Evolutionary conservation across 1,284 basidiomycete species (phyloP).

Genomic region (Pterulicium gracile): DNA sequence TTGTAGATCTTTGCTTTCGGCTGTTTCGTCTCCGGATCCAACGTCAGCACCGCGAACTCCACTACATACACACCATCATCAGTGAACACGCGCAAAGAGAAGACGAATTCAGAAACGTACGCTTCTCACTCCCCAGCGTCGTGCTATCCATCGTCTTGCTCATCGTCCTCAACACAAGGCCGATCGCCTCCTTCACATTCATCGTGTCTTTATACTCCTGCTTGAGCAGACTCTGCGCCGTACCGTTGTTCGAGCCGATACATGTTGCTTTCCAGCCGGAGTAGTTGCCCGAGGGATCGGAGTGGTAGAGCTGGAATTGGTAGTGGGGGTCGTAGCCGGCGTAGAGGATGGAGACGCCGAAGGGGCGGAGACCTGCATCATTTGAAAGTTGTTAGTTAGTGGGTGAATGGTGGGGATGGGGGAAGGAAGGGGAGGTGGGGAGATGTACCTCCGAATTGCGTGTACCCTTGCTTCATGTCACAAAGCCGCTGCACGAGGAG

Average conservation of each 20-base stretch:
- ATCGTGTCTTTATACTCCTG: constrained; percentile 99
- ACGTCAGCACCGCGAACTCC: constrained; percentile 90
- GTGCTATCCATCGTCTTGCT: constrained; percentile 99
- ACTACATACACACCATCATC: constrained; percentile 38
- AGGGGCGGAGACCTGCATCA: constrained; percentile 79
- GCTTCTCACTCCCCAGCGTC: constrained; percentile 88
- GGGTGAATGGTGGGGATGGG: too few relatives aligned
- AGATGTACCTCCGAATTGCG: constrained; percentile 83
- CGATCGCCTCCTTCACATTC: constrained; percentile 83
- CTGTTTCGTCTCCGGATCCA: constrained; percentile 68
- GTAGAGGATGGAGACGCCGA: constrained; percentile 94
- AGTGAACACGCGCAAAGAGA: constrained; percentile 2
- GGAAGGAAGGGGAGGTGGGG: background rate
- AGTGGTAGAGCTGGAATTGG: constrained; percentile 96
- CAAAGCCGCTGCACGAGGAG: constrained; percentile 89
- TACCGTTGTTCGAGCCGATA: constrained; percentile 95
- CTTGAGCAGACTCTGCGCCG: constrained; percentile 87
- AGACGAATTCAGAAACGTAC: constrained; percentile 27
- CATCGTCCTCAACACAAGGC: constrained; percentile 87
- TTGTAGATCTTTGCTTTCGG: constrained; percentile 91
- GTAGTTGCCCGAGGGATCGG: constrained; percentile 97
- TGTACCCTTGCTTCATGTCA: constrained; percentile 98
- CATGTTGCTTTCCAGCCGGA: constrained; percentile 99
- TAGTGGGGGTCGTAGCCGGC: constrained; percentile 96
- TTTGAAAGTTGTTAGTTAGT: constrained; percentile 1